These are phyloP conservation scores for Leucoagaricus sp. DNA, from an alignment of 1,284 basidiomycete species.

Conservation along the genomic window DNA sequence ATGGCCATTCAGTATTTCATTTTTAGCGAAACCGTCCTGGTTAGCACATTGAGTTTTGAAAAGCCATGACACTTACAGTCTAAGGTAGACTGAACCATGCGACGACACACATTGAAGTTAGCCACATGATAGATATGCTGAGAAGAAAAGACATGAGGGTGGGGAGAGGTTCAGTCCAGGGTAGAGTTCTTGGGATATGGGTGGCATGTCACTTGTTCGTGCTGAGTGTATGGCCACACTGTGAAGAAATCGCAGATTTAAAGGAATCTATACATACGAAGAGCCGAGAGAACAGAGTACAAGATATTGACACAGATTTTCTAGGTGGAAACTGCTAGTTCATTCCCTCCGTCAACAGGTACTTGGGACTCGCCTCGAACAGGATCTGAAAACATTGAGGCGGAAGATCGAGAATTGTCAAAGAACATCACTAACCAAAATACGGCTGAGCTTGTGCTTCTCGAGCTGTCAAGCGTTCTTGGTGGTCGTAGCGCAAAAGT, in stretches of 20 bases:
- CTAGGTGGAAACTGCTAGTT: conserved; percentile 31
- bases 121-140: conserved; percentile 41
- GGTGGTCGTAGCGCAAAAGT: conserved; percentile 94
- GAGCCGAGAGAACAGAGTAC: neutral
- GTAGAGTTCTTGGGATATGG: neutral
- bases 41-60: conserved; percentile 5
- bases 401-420: conserved; percentile 6
- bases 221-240: neutral
- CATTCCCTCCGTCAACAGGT: conserved; percentile 68
- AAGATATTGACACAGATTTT: conserved; percentile 2
- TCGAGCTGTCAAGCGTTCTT: conserved; percentile 92
- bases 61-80: neutral
- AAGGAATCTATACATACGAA: conserved; percentile 1
- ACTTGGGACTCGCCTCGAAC: conserved; percentile 59
- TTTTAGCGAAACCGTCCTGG: conserved; percentile 1
- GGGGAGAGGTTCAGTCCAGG: neutral
- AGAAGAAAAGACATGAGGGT: neutral
- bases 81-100: conserved; percentile 1
- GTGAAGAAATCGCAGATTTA: neutral
- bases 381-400: conserved; percentile 44
- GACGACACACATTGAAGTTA: conserved; percentile 23
- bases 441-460: conserved; percentile 91
- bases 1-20: neutral
- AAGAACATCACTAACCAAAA: conserved; percentile 60
- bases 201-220: neutral